Evolutionary conservation across 306 rosid species (phyloP), one percentile per base, ranked within the genome.

Genomic region (Lablab purpureus): DNA sequence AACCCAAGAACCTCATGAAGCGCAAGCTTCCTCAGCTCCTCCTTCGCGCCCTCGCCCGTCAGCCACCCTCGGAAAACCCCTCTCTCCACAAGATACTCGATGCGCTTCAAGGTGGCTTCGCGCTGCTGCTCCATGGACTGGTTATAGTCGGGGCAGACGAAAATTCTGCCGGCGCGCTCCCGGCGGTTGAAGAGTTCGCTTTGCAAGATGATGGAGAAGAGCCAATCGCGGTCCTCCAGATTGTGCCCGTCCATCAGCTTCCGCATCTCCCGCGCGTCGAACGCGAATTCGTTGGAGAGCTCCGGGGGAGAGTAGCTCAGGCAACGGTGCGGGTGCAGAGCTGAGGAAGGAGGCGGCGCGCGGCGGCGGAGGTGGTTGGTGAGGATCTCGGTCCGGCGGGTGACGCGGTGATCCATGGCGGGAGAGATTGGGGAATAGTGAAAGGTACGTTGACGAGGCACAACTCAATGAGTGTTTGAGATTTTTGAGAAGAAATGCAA

Each of bases 91-190:
- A 92, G 66, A 67, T 89, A 92, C 60, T 1, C 79, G 62, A 94
- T 88, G 54, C 98, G 91, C 82, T 75, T 89, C 98, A 92, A 85
- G 25, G 97, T 94, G 85, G 84, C 79, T 77, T 91, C 92, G 17
- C 97, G 76, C 79, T 91, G 98, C 71, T 88, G 98, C 78, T 94
- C 91, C 97, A 91, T 94, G 5, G 92, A 71, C 37, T 89, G 95
- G 84, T 94, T 94, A 69, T 78, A 94, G 83, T 94, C 95, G 4
- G 94, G 91, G 40, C 83, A 83, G 3, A 94, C 87, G 28, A 92
- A 94, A 5, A 91, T 86, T 7, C 90, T 76, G 0, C 90, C 93
- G 0, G 81, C 92, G 43, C 63, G 81, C n/a, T 64, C 65, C 2
- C 70, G 46, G 0, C 91, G 97, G 77, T 88, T 88, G 79, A 94